Conservation (phyloP, 192 early-diverging fungal genomes). For the Coemansia sp. region DNA sequence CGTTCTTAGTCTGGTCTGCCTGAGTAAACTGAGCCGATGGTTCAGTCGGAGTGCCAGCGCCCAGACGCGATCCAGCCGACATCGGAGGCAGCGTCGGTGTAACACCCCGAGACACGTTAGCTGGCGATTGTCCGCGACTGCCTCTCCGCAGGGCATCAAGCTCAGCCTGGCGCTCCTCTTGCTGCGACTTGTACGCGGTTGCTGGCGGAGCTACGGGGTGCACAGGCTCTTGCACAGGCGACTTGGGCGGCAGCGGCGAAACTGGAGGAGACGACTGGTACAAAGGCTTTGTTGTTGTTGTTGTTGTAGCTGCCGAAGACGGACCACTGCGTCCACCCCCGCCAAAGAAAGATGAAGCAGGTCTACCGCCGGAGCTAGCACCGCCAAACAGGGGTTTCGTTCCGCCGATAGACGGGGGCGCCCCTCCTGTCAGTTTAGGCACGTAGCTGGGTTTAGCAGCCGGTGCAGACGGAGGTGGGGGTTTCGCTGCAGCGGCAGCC, state of each 20-base stretch:
- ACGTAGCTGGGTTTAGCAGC: conserved; percentile 2
- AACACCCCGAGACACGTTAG: conserved; percentile 19
- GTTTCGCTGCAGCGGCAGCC: neutral
- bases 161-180: conserved; percentile 53
- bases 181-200: conserved; percentile 34
- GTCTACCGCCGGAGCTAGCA: conserved; percentile 10
- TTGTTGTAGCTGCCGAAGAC: conserved; percentile 21
- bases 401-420: conserved; percentile 18
- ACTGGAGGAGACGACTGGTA: neutral
- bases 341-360: conserved; percentile 20
- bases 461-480: neutral
- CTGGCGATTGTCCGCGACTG: conserved; percentile 40
- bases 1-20: conserved; percentile 55
- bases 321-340: neutral
- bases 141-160: conserved; percentile 54
- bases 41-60: conserved; percentile 28
- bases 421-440: conserved; percentile 11
- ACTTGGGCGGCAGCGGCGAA: conserved; percentile 15
- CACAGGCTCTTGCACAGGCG: conserved; percentile 10
- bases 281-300: conserved; percentile 13
- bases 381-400: conserved; percentile 34
- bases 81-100: conserved; percentile 14
- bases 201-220: conserved; percentile 5
- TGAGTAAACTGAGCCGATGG: conserved; percentile 41
- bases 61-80: conserved; percentile 24